phyloP scores from a whole-genome alignment of 768 basidiomycete species.

The Pleurotus ostreatus region DNA sequence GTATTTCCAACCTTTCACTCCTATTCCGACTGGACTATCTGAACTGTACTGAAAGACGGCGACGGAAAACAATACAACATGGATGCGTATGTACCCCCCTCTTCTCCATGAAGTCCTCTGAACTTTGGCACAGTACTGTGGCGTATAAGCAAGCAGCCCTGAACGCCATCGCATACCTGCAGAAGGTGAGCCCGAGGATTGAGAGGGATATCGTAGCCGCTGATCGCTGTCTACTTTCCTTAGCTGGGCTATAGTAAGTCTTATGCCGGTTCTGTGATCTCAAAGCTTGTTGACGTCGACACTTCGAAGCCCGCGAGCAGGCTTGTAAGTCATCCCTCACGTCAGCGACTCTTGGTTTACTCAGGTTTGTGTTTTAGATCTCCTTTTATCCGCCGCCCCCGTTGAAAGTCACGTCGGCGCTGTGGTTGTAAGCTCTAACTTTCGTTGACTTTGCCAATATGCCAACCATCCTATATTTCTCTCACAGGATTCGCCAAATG shows the following conservation, averaged over 20 bases:
- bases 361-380: conserved; percentile 33
- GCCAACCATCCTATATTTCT: no score
- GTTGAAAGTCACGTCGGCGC: conserved; percentile 70
- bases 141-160: conserved; percentile 80
- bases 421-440: conserved; percentile 44
- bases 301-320: conserved; percentile 62
- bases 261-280: background rate
- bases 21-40: no score
- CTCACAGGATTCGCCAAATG: conserved; percentile 67
- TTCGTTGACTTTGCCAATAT: conserved; percentile 6
- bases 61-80: conserved; percentile 74
- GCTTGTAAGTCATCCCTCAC: conserved; percentile 43
- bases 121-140: conserved; percentile 41
- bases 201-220: background rate
- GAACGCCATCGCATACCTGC: conserved; percentile 70
- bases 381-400: conserved; percentile 66
- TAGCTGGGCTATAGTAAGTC: conserved; percentile 70
- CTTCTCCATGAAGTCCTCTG: background rate
- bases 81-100: conserved; percentile 50
- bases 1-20: conserved; percentile 11
- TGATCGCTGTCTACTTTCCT: background rate
- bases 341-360: background rate
- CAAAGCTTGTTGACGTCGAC: background rate
- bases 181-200: conserved; percentile 40
- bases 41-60: conserved; percentile 41